Base-by-base conservation (phyloP, 2,329 filamentous ascomycete genomes). In the Penicillium fuscoglaucum region DNA sequence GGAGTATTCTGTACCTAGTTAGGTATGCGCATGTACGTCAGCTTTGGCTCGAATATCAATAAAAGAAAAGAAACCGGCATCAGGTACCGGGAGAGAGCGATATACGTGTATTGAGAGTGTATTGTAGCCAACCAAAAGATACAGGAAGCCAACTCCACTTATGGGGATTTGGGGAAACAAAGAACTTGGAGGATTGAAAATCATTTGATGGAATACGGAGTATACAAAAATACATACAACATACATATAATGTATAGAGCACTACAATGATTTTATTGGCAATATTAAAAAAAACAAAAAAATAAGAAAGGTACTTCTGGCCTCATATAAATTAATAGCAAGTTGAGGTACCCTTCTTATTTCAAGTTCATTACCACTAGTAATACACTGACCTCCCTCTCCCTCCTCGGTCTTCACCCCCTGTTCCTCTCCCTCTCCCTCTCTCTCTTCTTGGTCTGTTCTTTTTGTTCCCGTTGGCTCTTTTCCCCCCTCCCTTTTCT, bases 281-380 rank as follows among this genome's bases (percentile, higher is more conserved):
- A 35, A 33, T 37, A 37, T 21, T 10, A 12, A 4, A 31, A 12
- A 31, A 31, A 26, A 26, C 13, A 6, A 47, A 12, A 35, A 48
- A 33, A 40, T 4, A 52, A 13, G 6, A 17, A 15, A 31, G 45
- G 45, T 55, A 55, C 53, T 51, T 55, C 13, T 24, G 10, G 12
- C 1, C 19, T 13, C 53, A 9, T 39, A 56, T 6, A 45, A 56
- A 39, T 17, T 44, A 17, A 49, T 13, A 24, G 39, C 1, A 19
- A 13, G 31, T 29, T 8, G 1, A 41, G 31, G 53, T 56, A 56
- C 40, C 47, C 39, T 52, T 35, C 43, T 24, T 26, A 46, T 28
- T 57, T 28, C 43, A 28, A n/a, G 31, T 31, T 50, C 33, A 57
- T 59, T 59, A 59, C 52, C 52, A 59, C 57, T 59, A 59, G 57